Conservation (phyloP, 352 stramenopile species). For the Phytophthora litchii region DNA sequence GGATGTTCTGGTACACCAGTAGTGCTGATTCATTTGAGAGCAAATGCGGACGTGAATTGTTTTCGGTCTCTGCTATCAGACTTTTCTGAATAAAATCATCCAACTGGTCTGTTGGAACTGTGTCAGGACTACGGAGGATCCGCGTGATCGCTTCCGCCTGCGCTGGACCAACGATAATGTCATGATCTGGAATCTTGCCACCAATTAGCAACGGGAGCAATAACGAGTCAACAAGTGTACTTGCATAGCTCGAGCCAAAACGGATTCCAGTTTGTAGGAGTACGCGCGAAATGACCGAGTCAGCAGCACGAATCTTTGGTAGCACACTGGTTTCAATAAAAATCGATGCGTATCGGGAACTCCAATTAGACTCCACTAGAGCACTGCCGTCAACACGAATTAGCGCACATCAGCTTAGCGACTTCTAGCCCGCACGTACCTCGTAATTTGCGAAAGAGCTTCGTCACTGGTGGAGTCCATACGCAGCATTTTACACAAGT, state of each 20-base stretch:
- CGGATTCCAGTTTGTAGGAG: constrained; percentile 63
- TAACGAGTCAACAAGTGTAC: constrained; percentile 54
- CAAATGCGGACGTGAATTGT: constrained; percentile 32
- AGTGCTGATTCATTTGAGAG: constrained; percentile 70
- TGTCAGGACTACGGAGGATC: constrained; percentile 57
- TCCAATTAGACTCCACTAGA: constrained; percentile 72
- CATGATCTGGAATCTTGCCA: not conserved
- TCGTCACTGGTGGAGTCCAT: constrained; percentile 61
- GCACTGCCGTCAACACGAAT: constrained; percentile 26
- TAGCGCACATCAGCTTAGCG: not conserved
- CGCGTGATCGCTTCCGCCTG: constrained; percentile 76
- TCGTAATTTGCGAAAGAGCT: constrained; percentile 61
- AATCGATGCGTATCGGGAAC: constrained; percentile 64
- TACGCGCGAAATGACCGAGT: constrained; percentile 77
- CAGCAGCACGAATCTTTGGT: constrained; percentile 57
- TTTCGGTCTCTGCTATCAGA: constrained; percentile 10
- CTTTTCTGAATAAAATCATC: constrained; percentile 52
- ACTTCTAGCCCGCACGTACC: constrained; percentile 23
- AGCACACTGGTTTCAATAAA: constrained; percentile 64
- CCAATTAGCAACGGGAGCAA: constrained; percentile 57
- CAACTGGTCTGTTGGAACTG: constrained; percentile 52
- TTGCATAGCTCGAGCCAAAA: constrained; percentile 55
- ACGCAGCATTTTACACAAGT: constrained; percentile 51
- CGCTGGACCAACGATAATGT: constrained; percentile 37
- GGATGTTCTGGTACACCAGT: constrained; percentile 75